A percentile compares a stretch with the other conserved stretches of the same genome.
phyloP scores from a whole-genome alignment of 306 rosid genomes.

The Vigna nakashimae region DNA sequence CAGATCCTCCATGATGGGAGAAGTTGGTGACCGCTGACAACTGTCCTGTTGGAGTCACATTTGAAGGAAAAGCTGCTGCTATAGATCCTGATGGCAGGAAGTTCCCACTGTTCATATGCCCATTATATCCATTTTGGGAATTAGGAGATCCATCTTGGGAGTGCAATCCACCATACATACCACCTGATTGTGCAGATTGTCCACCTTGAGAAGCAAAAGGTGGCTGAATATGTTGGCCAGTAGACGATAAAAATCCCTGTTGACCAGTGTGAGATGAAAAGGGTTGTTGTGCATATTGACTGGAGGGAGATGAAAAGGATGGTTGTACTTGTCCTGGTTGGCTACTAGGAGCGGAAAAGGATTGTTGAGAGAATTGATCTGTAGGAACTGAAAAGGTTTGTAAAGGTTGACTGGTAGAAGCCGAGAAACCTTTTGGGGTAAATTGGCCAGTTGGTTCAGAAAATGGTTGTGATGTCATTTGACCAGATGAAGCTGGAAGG shows the following conservation, averaged over 20 bases:
- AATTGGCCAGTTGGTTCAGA: slow-evolving; percentile 45
- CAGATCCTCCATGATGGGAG: slow-evolving; percentile 60
- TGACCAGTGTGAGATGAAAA: slow-evolving; percentile 43
- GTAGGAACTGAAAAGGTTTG: slow-evolving; percentile 41
- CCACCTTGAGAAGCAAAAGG: slow-evolving; percentile 58
- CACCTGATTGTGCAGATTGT: slow-evolving; percentile 62
- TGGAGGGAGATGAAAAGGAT: slow-evolving; percentile 47
- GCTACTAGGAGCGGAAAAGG: slow-evolving; percentile 44
- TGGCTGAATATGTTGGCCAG: slow-evolving; percentile 58
- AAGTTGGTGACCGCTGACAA: slow-evolving; percentile 57
- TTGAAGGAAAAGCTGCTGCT: slow-evolving; percentile 53
- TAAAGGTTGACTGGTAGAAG: slow-evolving; percentile 43
- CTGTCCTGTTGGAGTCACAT: slow-evolving; percentile 60
- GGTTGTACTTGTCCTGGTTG: slow-evolving; percentile 15
- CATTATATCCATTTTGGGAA: slow-evolving; percentile 64
- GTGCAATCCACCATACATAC: slow-evolving; percentile 60
- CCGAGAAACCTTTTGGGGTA: slow-evolving; percentile 41
- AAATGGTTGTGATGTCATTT: slow-evolving; percentile 48
- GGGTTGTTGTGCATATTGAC: slow-evolving; percentile 39
- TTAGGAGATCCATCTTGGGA: slow-evolving; percentile 62
- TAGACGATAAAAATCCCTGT: slow-evolving; percentile 50
- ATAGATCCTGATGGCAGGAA: slow-evolving; percentile 57
- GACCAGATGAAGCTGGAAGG: slow-evolving; percentile 48
- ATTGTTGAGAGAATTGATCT: slow-evolving; percentile 30
- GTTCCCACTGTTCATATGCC: slow-evolving; percentile 63